These are phyloP conservation scores for Zoysia matrella DNA, from an alignment of 202 grass and related monocot species.

Conservation along the genomic window DNA sequence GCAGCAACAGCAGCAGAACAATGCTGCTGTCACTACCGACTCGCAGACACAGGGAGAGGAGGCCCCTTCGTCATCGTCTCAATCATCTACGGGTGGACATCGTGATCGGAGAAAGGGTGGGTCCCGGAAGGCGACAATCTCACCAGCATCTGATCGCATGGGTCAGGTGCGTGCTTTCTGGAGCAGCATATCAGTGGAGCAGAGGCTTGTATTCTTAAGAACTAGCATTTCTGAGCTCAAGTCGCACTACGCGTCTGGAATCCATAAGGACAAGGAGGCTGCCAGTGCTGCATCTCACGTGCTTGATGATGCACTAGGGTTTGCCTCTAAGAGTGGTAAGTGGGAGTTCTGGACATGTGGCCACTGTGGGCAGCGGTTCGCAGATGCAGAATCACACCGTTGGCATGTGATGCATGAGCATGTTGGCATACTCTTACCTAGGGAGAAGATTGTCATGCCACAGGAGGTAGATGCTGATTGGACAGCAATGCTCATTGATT, in stretches of 20 bases:
- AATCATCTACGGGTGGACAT: constrained; percentile 48
- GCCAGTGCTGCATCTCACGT: constrained; percentile 27
- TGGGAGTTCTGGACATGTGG: constrained; percentile 83
- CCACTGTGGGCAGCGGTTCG: constrained; percentile 61
- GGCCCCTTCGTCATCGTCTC: constrained; percentile 52
- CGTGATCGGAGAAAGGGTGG: constrained; percentile 66
- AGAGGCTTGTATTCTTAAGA: constrained; percentile 56
- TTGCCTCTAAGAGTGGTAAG: constrained; percentile 44
- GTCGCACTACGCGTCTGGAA: constrained; percentile 47
- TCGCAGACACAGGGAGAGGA: constrained; percentile 56
- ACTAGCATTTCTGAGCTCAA: constrained; percentile 65
- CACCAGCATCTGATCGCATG: constrained; percentile 48
- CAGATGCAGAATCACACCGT: constrained; percentile 39
- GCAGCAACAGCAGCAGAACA: constrained; percentile 65
- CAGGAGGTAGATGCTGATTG: constrained; percentile 66
- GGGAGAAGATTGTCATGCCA: constrained; percentile 57
- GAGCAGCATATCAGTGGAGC: constrained; percentile 54
- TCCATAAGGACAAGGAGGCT: constrained; percentile 57
- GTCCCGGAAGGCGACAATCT: constrained; percentile 48
- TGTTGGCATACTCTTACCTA: constrained; percentile 46
- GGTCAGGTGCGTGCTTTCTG: constrained; percentile 81
- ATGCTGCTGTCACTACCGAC: constrained; percentile 3
- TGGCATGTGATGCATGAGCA: constrained; percentile 59
- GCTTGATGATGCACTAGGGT: constrained; percentile 60
- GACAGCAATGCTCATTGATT: constrained; percentile 67